These are phyloP conservation scores for Leccinum griseonigrum DNA, from an alignment of 1,284 basidiomycete genomes.

Conservation along the genomic window DNA sequence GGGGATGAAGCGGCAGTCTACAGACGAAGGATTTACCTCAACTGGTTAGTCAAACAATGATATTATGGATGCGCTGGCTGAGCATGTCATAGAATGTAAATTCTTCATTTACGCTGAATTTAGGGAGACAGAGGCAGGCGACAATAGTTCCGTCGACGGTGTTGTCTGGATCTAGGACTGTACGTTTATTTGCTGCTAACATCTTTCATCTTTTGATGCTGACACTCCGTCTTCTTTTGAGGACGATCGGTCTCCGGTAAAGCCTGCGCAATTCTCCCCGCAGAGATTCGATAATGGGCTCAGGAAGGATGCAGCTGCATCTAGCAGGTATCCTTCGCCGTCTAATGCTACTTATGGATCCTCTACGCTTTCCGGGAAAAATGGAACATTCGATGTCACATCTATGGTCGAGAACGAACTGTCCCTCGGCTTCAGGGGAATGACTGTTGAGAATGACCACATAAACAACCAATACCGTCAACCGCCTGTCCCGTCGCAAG, in stretches of 20 bases:
- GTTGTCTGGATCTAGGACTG: constrained; percentile 42
- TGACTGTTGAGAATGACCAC: constrained; percentile 66
- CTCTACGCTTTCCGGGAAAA: constrained; percentile 36
- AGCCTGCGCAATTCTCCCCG: constrained; percentile 51
- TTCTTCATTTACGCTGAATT: constrained; percentile 40
- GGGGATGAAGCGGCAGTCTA: constrained; percentile 58
- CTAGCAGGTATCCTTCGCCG: constrained; percentile 46
- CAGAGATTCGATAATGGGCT: constrained; percentile 49
- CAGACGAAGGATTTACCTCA: constrained; percentile 50
- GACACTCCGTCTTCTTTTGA: constrained; percentile 29
- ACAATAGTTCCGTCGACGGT: constrained; percentile 39
- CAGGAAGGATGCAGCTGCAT: constrained; percentile 39
- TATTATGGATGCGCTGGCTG: constrained; percentile 8
- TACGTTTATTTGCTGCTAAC: constrained; percentile 29
- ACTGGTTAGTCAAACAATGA: constrained; percentile 36
- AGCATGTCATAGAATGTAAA: constrained; percentile 33
- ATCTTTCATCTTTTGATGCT: constrained; percentile 10
- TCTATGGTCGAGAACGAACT: constrained; percentile 52
- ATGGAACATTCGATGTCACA: constrained; percentile 43
- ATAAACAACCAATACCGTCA: constrained; percentile 33
- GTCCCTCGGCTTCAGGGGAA: constrained; percentile 56
- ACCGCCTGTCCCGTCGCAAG: constrained; percentile 21
- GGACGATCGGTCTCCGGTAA: constrained; percentile 50
- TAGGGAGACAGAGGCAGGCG: constrained; percentile 50
- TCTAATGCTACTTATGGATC: constrained; percentile 40